phyloP scores from a whole-genome alignment of 208 protist genomes.

The Leptomonas pyrrhocoris region DNA sequence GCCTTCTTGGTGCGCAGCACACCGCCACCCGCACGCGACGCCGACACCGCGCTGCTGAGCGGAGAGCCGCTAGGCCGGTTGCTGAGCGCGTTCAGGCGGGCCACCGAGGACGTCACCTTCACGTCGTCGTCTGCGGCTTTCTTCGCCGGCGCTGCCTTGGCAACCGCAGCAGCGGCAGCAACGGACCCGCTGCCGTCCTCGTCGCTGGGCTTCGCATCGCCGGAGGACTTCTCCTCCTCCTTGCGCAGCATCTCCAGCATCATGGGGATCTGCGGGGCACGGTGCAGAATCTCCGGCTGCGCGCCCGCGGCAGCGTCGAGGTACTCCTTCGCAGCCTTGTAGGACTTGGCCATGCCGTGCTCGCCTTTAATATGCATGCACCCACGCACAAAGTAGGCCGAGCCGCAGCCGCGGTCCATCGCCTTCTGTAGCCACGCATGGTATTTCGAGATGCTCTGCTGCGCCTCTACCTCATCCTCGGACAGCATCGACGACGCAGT shows the following conservation, averaged over 20 bases:
- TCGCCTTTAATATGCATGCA: slow-evolving; percentile 89
- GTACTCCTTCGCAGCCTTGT: slow-evolving; percentile 74
- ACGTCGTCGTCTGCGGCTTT: slow-evolving; percentile 29
- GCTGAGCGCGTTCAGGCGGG: slow-evolving; percentile 62
- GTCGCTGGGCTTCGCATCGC: not conserved
- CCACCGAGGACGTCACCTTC: slow-evolving; percentile 53
- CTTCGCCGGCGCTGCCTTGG: slow-evolving; percentile 7
- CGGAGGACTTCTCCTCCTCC: slow-evolving; percentile 41
- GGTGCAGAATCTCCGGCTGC: slow-evolving; percentile 71
- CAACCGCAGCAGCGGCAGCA: slow-evolving; percentile 3
- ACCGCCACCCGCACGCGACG: slow-evolving; percentile 20
- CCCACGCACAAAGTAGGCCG: slow-evolving; percentile 86
- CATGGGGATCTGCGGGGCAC: slow-evolving; percentile 58
- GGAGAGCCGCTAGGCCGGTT: slow-evolving; percentile 14
- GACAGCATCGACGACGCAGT: slow-evolving; percentile 75
- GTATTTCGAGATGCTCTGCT: slow-evolving; percentile 75
- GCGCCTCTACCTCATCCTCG: slow-evolving; percentile 62
- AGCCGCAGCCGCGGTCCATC: slow-evolving; percentile 82
- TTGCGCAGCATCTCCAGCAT: slow-evolving; percentile 72
- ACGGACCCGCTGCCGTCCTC: slow-evolving; percentile 6
- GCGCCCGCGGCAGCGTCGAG: slow-evolving; percentile 60
- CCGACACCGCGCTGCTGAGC: slow-evolving; percentile 8
- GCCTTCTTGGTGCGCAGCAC: slow-evolving; percentile 38
- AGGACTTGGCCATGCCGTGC: slow-evolving; percentile 75
- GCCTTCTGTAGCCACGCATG: slow-evolving; percentile 86